Evolutionary conservation across 768 basidiomycete species (phyloP).

Genomic region (Boletus patriciae): DNA sequence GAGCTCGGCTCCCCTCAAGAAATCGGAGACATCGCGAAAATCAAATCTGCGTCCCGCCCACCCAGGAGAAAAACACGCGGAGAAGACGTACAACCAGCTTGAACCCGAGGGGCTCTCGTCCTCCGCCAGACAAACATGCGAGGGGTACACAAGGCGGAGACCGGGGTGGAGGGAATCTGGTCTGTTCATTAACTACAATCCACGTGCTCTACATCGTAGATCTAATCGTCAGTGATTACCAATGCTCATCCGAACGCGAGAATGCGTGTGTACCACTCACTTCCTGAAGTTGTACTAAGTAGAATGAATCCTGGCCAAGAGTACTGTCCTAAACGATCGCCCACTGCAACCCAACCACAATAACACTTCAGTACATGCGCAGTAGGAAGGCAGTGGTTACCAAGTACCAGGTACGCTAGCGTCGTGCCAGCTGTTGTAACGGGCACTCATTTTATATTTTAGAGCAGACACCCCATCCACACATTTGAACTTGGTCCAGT

Average conservation of each 20-base stretch:
- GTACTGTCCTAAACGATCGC: not conserved
- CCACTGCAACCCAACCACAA: not conserved
- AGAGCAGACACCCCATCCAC: not conserved
- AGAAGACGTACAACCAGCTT: not conserved
- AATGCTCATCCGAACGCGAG: not conserved
- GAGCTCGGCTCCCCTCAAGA: not conserved
- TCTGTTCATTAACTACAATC: not conserved
- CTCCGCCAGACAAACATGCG: not conserved
- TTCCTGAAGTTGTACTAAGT: no score
- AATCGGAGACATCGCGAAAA: not conserved
- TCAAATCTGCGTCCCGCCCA: not conserved
- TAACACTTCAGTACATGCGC: not conserved
- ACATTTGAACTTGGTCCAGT: not conserved
- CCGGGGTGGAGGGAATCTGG: not conserved
- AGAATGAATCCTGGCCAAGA: not conserved
- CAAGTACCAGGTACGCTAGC: not conserved
- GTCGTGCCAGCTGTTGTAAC: not conserved
- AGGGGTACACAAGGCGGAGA: not conserved
- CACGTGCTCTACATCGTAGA: not conserved
- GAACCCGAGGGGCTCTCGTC: not conserved
- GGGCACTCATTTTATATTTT: not conserved
- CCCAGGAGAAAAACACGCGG: not conserved
- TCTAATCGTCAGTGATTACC: slow-evolving; percentile 2
- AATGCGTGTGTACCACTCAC: not conserved
- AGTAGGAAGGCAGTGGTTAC: not conserved